These are phyloP conservation scores for Cladosporium oxysporum DNA, from an alignment of 2,329 filamentous ascomycete species.

Conservation along the genomic window DNA sequence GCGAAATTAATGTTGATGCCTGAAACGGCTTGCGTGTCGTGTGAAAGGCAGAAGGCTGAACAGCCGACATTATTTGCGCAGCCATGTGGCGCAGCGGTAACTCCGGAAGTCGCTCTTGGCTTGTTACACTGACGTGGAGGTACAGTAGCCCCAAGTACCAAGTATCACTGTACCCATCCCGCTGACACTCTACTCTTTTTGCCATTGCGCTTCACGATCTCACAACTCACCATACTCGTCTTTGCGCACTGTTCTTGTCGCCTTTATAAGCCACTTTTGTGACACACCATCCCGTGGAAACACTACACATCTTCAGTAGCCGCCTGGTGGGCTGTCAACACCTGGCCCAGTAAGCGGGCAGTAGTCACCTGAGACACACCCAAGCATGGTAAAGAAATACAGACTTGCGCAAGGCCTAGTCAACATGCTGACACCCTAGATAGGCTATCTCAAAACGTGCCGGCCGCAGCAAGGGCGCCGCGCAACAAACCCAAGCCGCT, in stretches of 20 bases:
- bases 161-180: conserved; percentile 3
- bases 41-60: not conserved
- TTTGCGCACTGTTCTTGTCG: not conserved
- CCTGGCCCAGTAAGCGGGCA: conserved; percentile 19
- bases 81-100: conserved; percentile 10
- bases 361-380: conserved; percentile 5
- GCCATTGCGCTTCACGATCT: conserved; percentile 11
- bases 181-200: conserved; percentile 9
- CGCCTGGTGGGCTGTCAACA: conserved; percentile 20
- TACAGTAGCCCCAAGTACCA: not conserved
- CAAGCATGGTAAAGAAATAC: conserved; percentile 9
- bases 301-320: not conserved
- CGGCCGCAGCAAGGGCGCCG: conserved; percentile 58
- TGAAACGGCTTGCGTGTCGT: conserved; percentile 18
- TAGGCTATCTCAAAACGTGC: conserved; percentile 60
- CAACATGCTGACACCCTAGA: not conserved
- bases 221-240: not conserved
- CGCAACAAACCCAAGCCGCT: conserved; percentile 40
- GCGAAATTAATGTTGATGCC: conserved; percentile 11
- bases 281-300: not conserved
- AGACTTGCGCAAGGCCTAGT: not conserved
- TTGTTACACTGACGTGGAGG: conserved; percentile 16
- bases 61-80: not conserved
- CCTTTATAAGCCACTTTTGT: not conserved
- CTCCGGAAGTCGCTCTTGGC: conserved; percentile 9